Base-by-base conservation (phyloP, 1,139 yeast species). In the Candida gigantensis region DNA sequence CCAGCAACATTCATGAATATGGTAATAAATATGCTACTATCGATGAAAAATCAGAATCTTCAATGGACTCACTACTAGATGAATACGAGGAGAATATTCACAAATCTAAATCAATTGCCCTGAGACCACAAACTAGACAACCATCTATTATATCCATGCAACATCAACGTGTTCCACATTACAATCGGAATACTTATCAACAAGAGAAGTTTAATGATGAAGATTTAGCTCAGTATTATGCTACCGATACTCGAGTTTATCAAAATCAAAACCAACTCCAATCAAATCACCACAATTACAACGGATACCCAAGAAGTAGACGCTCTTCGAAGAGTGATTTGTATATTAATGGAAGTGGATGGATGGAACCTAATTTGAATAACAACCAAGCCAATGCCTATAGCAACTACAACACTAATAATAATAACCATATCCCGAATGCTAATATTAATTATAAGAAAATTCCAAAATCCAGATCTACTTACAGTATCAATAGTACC, bases 41-140 rank as follows among this genome's bases (percentile, higher is more conserved):
- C 16, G 46, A 43, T 24, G 46, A 43, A 23, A 55, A 57, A 35
- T 63, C 69, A 2, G 71, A 65, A 14, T 62, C 63, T 4, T 72
- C 79, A 2, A 60, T 76, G 61, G 83, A 77, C 49, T 67, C 79
- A 2, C 58, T 77, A 12, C 54, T 78, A 11, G 81, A 76, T 41
- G 77, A 72, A 42, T 77, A 75, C 46, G 77, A 74, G 41, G 73
- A 69, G 39, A 63, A 62, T 32, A 57, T 68, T 26, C 53, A 64
- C 4, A 57, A 52, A 37, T 58, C 68, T 3, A 47, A 53, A 18
- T 43, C 43, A 15, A 14, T 24, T 5, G 19, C 8, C 16, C 57
- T 70, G 25, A 44, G 61, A 26, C 56, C 65, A 13, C 53, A 63
- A 31, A 55, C 70, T 9, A 39, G 67, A 38, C 57, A 58, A 35